Base-by-base conservation (phyloP, 1,139 yeast genomes). In the Hansenula lynferdii region DNA sequence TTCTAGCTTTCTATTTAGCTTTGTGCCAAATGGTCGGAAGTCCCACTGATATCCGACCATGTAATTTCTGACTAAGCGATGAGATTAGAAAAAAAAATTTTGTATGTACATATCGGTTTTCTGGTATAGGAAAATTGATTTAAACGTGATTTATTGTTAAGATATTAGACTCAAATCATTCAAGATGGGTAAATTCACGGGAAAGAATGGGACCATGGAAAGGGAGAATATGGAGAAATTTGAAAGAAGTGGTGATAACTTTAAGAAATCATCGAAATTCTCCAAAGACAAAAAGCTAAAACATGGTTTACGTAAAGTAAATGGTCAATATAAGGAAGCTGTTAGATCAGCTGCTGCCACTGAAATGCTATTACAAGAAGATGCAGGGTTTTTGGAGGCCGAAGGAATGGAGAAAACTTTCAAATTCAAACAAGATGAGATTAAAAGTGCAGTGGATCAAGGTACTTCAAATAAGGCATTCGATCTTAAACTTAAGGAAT, bases 341-440 rank as follows among this genome's bases (percentile, higher is more conserved):
- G 77, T 86, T 17, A 67, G 72, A 47, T 75, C 89, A 14, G 96
- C 96, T 1, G 86, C 90, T 20, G 80, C 85, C 8, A 86, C 97
- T 0, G 97, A 92, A 52, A 73, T 86, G 56, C 71, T 94, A 48
- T 67, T 89, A 35, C 86, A 85, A 49, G 97, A 92, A 64, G 82
- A 84, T 32, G 75, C 72, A 4, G 98, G 98, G 35, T 84, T 70
- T 51, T 64, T 94, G 48, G 98, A 92, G 58, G 87, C 96, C 5
- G 98, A 94, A 50, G 85, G 81, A 51, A 80, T 92, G 87, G 99
- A 94, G 62, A 80, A 77, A 58, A 92, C 98, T 0, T 87, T 69
- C 65, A 86, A 85, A 61, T 85, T 86, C 53, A 75, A 73, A 32
- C 99, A 94, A 60, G 74, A 74, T 28, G 97, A 92, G 38, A 81